These are phyloP conservation scores for Eleusine indica DNA, from an alignment of 176 grass and related monocot species.

Conservation along the genomic window DNA sequence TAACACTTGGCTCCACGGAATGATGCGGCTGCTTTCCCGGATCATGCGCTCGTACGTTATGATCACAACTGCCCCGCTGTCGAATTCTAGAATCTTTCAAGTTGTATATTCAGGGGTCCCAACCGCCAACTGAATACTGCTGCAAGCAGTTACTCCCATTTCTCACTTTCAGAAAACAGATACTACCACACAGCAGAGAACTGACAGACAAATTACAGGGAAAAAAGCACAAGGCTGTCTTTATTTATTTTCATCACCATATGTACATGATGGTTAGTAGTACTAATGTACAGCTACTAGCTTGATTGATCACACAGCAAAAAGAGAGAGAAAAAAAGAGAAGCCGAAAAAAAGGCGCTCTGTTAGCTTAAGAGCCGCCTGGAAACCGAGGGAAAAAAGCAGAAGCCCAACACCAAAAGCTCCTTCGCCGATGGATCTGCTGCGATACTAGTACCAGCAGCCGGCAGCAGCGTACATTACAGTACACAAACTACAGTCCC, in stretches of 20 bases:
- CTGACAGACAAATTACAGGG: neutral
- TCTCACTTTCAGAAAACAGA: neutral
- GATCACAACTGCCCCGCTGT: neutral
- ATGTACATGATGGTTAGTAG: slow-evolving; percentile 41
- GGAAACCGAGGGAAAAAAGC: neutral
- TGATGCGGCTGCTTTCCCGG: neutral
- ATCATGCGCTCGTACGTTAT: neutral
- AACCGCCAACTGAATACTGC: neutral
- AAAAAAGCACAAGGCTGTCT: neutral
- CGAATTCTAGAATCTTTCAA: neutral
- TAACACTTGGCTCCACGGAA: slow-evolving; percentile 2
- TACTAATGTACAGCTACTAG: slow-evolving; percentile 34
- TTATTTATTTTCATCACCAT: slow-evolving; percentile 16
- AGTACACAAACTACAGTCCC: neutral
- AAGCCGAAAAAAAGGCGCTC: slow-evolving; percentile 19
- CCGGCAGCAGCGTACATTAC: slow-evolving; percentile 1
- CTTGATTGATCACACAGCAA: neutral
- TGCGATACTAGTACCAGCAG: slow-evolving; percentile 9
- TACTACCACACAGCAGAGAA: neutral
- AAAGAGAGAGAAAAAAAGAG: neutral
- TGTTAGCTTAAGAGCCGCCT: slow-evolving; percentile 11
- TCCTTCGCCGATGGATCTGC: slow-evolving; percentile 18
- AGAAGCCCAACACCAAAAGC: neutral
- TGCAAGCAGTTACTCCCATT: neutral
- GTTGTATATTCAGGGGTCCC: neutral